Percentiles rank a stretch among this genome's conserved stretches.
phyloP scores from a whole-genome alignment of 306 rosid species.

The Hippophae rhamnoides region DNA sequence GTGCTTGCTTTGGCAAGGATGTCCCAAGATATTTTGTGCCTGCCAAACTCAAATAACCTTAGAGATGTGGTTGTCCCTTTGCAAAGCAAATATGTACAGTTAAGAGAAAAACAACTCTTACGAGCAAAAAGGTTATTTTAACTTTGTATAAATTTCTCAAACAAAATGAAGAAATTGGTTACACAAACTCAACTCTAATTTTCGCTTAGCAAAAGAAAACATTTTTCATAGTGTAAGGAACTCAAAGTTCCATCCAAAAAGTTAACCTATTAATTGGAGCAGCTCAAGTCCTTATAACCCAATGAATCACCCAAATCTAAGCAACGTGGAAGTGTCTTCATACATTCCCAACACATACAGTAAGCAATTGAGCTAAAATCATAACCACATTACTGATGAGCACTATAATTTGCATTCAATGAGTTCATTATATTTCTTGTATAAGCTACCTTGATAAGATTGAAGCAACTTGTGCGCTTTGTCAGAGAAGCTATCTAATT shows the following conservation, averaged over 20 bases:
- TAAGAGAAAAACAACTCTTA: neutral
- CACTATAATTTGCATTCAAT: neutral
- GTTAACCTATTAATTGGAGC: too few species aligned
- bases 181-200: neutral
- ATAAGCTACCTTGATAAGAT: slow-evolving; percentile 49
- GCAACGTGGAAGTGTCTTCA: too few species aligned
- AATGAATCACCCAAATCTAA: too few species aligned
- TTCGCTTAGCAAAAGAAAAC: neutral
- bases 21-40: slow-evolving; percentile 33
- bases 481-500: slow-evolving; percentile 38
- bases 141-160: neutral
- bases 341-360: too few species aligned
- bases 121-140: neutral
- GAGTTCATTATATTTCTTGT: neutral
- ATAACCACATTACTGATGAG: too few species aligned
- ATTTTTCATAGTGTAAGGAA: too few species aligned
- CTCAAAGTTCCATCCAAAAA: too few species aligned
- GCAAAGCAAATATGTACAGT: neutral
- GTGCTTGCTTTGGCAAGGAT: slow-evolving; percentile 35
- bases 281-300: too few species aligned
- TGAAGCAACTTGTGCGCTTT: slow-evolving; percentile 43
- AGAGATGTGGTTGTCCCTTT: slow-evolving; percentile 1
- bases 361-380: too few species aligned
- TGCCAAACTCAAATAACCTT: slow-evolving; percentile 21
- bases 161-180: neutral